Percentiles rank a stretch among this genome's conserved stretches.
phyloP scores from a whole-genome alignment of 2,329 filamentous ascomycete genomes.

The Ceratocystiopsis minuta region DNA sequence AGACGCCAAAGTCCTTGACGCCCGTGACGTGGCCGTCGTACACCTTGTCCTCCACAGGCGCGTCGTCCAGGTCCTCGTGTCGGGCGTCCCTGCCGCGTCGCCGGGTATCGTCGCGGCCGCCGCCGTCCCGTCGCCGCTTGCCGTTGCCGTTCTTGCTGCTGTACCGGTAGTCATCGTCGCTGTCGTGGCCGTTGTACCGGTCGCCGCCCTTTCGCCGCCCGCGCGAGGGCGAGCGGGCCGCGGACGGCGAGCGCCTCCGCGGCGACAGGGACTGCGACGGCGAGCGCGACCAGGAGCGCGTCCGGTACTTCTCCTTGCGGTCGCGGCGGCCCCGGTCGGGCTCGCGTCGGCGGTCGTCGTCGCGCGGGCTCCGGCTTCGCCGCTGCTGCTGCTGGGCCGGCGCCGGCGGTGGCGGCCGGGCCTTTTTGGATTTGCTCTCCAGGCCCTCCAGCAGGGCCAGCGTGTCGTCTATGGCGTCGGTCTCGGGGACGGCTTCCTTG shows the following conservation, averaged over 20 bases:
- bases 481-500: constrained; percentile 28
- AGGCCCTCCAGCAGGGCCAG: constrained; percentile 79
- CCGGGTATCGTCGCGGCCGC: constrained; percentile 8
- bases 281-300: constrained; percentile 21
- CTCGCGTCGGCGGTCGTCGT: constrained; percentile 32
- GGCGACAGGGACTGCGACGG: constrained; percentile 17
- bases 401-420: constrained; percentile 8
- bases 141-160: constrained; percentile 18
- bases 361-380: constrained; percentile 3
- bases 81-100: constrained; percentile 19
- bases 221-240: constrained; percentile 24
- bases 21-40: constrained; percentile 84
- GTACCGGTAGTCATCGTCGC: constrained; percentile 5
- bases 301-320: constrained; percentile 20
- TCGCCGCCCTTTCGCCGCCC: constrained; percentile 29
- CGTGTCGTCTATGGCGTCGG: constrained; percentile 74
- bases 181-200: constrained; percentile 18
- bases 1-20: constrained; percentile 87
- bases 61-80: constrained; percentile 53
- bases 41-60: constrained; percentile 66
- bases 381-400: not conserved
- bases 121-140: constrained; percentile 22
- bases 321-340: constrained; percentile 10
- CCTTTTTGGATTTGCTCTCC: constrained; percentile 40
- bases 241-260: too few relatives aligned